Conservation (phyloP, 495 filamentous ascomycete species). For the Penicillium nucicola region DNA sequence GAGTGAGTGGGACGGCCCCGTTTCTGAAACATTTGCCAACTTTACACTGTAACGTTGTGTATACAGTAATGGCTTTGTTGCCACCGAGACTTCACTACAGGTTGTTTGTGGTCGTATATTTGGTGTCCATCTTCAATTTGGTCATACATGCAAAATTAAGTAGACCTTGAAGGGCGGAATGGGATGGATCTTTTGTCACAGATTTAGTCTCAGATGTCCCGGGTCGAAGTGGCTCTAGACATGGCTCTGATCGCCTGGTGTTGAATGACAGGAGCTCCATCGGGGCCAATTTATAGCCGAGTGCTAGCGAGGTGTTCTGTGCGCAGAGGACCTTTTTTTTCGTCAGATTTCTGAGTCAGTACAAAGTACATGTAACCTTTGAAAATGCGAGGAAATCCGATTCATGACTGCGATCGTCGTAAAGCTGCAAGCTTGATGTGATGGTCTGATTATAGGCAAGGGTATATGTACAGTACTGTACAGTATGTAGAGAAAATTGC, state of each 20-base stretch:
- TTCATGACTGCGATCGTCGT: neutral
- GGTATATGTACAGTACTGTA: too few species aligned
- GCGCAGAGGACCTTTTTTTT: neutral
- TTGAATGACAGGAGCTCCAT: conserved; percentile 12
- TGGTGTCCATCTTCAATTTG: neutral
- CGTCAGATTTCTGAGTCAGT: neutral
- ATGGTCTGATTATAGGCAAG: neutral
- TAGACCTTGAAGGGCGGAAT: neutral
- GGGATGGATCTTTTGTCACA: neutral
- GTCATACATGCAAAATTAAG: neutral
- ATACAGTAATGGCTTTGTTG: conserved; percentile 2
- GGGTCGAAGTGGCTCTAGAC: conserved; percentile 15
- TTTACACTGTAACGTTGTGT: conserved; percentile 8
- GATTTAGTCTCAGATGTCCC: neutral
- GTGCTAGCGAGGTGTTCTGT: neutral
- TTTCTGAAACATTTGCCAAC: conserved; percentile 21
- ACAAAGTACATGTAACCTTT: neutral
- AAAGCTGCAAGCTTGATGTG: neutral
- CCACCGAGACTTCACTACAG: neutral
- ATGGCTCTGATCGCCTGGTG: conserved; percentile 9
- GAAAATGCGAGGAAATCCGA: too few species aligned
- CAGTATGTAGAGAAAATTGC: too few species aligned
- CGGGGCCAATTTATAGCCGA: neutral
- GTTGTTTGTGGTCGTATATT: neutral
- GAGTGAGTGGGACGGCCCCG: conserved; percentile 12